These are phyloP conservation scores for Pneumocystis canis DNA, from an alignment of 1,139 yeast species.

Conservation along the genomic window DNA sequence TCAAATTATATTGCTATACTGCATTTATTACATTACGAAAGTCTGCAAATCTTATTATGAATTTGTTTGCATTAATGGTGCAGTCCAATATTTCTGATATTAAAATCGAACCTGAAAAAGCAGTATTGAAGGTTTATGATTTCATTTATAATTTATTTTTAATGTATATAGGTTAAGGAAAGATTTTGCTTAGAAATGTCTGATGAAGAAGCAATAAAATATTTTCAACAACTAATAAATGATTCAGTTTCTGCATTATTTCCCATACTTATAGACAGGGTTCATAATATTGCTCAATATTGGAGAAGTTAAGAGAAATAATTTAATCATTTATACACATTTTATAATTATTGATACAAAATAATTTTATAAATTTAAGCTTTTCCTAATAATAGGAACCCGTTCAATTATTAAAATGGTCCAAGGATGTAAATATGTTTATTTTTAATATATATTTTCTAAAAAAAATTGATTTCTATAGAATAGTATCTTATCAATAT, in stretches of 20 bases:
- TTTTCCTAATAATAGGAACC: background rate
- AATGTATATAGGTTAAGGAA: conserved; percentile 46
- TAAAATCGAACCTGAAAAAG: conserved; percentile 56
- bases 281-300: conserved; percentile 91
- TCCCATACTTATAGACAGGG: conserved; percentile 87
- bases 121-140: conserved; percentile 42
- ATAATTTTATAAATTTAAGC: background rate
- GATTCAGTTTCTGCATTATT: conserved; percentile 86
- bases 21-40: conserved; percentile 82
- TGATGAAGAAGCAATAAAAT: conserved; percentile 88
- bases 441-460: background rate
- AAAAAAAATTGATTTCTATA: background rate
- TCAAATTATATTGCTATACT: conserved; percentile 85
- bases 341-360: background rate
- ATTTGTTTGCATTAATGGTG: conserved; percentile 84
- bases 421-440: background rate
- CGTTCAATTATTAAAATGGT: background rate
- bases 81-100: conserved; percentile 88
- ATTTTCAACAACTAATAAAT: conserved; percentile 82
- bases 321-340: background rate
- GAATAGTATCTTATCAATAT: background rate
- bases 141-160: background rate
- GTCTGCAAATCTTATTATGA: conserved; percentile 76
- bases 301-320: conserved; percentile 67
- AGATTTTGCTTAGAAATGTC: conserved; percentile 85